These are phyloP conservation scores for Persicaria maculosa DNA, from an alignment of 148 eudicot species.

Conservation along the genomic window DNA sequence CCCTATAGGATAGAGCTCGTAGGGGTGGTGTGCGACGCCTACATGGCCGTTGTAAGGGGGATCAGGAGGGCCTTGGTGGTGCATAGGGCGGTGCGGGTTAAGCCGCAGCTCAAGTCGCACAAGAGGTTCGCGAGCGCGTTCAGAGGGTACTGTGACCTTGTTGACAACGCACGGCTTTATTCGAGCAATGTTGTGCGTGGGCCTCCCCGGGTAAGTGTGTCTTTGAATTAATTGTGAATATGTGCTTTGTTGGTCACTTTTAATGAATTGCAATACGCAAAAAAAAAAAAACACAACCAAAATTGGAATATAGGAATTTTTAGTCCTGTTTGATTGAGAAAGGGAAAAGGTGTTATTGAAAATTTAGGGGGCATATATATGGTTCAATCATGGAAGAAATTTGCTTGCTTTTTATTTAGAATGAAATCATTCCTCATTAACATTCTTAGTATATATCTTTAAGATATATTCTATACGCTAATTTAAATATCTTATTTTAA, in stretches of 20 bases:
- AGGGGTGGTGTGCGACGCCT: conserved; percentile 91
- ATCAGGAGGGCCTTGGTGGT: conserved; percentile 81
- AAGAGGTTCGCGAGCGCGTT: conserved; percentile 79
- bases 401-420: not conserved
- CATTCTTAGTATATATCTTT: too few relatives aligned
- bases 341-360: too few relatives aligned
- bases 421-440: too few relatives aligned
- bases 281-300: too few relatives aligned
- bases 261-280: too few relatives aligned
- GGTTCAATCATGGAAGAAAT: not conserved
- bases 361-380: not conserved
- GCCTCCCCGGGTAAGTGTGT: conserved; percentile 43
- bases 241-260: too few relatives aligned
- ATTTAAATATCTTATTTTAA: too few relatives aligned
- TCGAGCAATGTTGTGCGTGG: conserved; percentile 53
- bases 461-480: too few relatives aligned
- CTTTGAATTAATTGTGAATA: too few relatives aligned
- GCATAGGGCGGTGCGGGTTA: conserved; percentile 85
- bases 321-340: too few relatives aligned
- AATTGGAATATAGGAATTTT: too few relatives aligned
- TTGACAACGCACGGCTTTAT: conserved; percentile 78
- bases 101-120: conserved; percentile 79
- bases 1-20: conserved; percentile 86
- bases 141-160: conserved; percentile 51
- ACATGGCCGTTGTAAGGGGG: conserved; percentile 80